Conservation (phyloP, 345 rosid genomes). For the Iberis pinnata region DNA sequence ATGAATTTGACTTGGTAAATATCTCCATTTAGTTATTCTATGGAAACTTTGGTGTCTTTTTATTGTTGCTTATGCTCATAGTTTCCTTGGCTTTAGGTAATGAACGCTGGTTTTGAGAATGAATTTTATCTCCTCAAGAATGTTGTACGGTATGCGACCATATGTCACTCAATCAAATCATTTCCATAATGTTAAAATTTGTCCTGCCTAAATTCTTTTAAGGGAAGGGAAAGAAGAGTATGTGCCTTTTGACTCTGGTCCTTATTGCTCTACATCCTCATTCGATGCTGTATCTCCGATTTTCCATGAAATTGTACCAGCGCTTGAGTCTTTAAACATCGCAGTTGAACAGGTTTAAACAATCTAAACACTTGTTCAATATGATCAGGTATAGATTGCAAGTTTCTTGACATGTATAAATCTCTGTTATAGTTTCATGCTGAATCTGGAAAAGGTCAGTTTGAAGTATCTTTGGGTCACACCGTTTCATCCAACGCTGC, state of each 20-base stretch:
- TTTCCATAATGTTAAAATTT: not conserved
- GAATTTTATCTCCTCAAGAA: conserved; percentile 83
- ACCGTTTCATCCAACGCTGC: conserved; percentile 52
- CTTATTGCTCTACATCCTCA: conserved; percentile 72
- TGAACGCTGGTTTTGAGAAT: conserved; percentile 97
- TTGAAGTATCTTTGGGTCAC: conserved; percentile 71
- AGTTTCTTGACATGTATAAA: conserved; percentile 6
- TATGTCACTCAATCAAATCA: not conserved
- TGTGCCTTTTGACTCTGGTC: conserved; percentile 63
- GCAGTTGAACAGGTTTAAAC: conserved; percentile 68
- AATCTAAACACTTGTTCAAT: not conserved
- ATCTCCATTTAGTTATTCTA: not conserved
- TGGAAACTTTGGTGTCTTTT: not conserved
- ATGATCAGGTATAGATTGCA: conserved; percentile 2
- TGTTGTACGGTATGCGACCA: conserved; percentile 38
- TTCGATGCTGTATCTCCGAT: conserved; percentile 60
- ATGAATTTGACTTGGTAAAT: conserved; percentile 83
- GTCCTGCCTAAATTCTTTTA: not conserved
- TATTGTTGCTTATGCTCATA: conserved; percentile 9
- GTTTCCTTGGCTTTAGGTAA: conserved; percentile 36
- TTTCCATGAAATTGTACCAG: conserved; percentile 55
- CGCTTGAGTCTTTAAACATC: conserved; percentile 62
- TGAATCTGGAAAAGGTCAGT: conserved; percentile 92
- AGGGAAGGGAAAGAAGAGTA: conserved; percentile 85
- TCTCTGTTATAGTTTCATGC: conserved; percentile 50